phyloP scores from a whole-genome alignment of 1,284 basidiomycete genomes.

The Lentinula novae-zelandiae region DNA sequence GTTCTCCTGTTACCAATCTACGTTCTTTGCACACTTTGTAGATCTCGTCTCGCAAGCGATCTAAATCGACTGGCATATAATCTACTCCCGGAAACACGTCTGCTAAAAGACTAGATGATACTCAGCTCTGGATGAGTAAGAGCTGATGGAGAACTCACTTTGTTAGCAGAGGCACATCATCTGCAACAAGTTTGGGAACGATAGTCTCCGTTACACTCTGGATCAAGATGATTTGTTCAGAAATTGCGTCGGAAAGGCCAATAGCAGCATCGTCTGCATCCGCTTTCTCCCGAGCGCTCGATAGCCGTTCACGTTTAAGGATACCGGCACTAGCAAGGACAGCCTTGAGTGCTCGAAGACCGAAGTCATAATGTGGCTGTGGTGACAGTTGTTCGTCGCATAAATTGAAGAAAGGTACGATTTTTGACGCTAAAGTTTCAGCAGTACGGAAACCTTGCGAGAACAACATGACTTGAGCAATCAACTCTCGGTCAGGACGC shows the following conservation, averaged over 20 bases:
- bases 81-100: slow-evolving; percentile 98
- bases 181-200: slow-evolving; percentile 96
- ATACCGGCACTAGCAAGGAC: slow-evolving; percentile 97
- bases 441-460: slow-evolving; percentile 99
- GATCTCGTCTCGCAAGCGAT: slow-evolving; percentile 82
- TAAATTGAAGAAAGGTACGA: slow-evolving; percentile 99
- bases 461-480: slow-evolving; percentile 99
- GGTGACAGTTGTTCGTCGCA: slow-evolving; percentile 96
- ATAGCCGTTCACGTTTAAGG: slow-evolving; percentile 88
- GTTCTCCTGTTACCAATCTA: slow-evolving; percentile 80
- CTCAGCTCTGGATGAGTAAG: background rate
- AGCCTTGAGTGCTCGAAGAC: slow-evolving; percentile 95
- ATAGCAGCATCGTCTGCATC: slow-evolving; percentile 39
- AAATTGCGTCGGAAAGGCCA: slow-evolving; percentile 65
- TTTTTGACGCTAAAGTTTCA: slow-evolving; percentile 92
- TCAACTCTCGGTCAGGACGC: slow-evolving; percentile 94
- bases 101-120: slow-evolving; percentile 69
- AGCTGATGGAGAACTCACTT: slow-evolving; percentile 46
- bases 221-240: slow-evolving; percentile 96
- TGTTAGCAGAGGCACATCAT: slow-evolving; percentile 92
- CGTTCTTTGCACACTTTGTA: slow-evolving; percentile 84
- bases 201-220: slow-evolving; percentile 99
- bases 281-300: slow-evolving; percentile 42
- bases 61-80: slow-evolving; percentile 87
- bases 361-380: slow-evolving; percentile 99